Evolutionary conservation across 2,329 filamentous ascomycete species (phyloP), one percentile per base, ranked within the genome.

Genomic region (Nectriaceae sp.): DNA sequence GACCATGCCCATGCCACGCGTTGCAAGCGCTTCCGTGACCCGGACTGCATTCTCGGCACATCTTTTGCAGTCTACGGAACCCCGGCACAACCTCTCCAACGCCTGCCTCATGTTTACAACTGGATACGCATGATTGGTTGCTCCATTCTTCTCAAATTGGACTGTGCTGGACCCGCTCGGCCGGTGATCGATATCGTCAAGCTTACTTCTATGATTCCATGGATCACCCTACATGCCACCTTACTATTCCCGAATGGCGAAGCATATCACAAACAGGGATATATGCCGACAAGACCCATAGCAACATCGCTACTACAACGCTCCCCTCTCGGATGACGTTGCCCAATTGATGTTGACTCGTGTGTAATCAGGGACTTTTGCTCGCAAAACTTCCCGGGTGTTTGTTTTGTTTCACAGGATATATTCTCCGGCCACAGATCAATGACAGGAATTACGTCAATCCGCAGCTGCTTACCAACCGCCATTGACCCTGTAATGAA

Each of bases 101-200:
- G 22, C 20, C 21, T 37, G 47, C 47, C 44, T 52, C 47, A 43
- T 55, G 31, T 55, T 59, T 31, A 29, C 44, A 59, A 59, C 37
- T 21, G n/a, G 16, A 13, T 16, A 10, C 11, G n/a, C 39, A 20
- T 59, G 41, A 59, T 59, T 59, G 57, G 57, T 36, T 24, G n/a
- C 41, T 21, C 16, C 20, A 37, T 6, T 5, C 41, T 44, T 11
- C 21, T 49, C 22, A 21, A 22, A 44, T 38, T n/a, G n/a, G n/a
- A n/a, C n/a, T n/a, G n/a, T 40, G 33, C n/a, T 3, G 39, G 33
- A 36, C 31, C 24, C 19, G 29, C 20, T 21, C 33, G 51, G 49
- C 33, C 42, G 11, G 8, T 18, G 49, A 57, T 59, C 46, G 35
- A 39, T 43, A 40, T 36, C 29, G 36, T 42, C 22, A 45, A 47